Base-by-base conservation (phyloP, 2,329 filamentous ascomycete genomes). In the Blumeriella jaapii region DNA sequence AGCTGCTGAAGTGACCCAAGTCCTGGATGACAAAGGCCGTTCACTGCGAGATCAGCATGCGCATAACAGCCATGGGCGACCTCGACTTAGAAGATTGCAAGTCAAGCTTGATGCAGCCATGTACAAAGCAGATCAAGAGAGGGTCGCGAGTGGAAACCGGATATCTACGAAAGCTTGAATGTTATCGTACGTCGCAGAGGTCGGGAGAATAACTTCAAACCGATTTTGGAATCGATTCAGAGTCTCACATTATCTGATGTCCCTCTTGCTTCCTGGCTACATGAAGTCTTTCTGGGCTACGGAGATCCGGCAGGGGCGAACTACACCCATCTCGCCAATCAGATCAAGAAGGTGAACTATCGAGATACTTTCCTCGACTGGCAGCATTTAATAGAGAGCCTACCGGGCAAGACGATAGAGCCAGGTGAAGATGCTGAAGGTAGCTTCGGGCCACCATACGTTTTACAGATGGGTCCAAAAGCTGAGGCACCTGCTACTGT, bases 201-300 rank as follows among this genome's bases (percentile, higher is more conserved):
- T 17, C 71, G 87, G 40, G 91, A 98, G 59, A 98, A 98, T 61
- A 98, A 98, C 59, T 98, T 98, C 67, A 93, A 84, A 54, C 78
- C 87, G 7, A 78, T 98, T 7, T 67, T 98, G 22, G 83, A 95
- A 51, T 94, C 87, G 1, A 93, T 98, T 54, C 83, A 81, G 53
- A 82, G 75, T 45, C 69, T 98, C 18, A 81, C 85, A 2, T 66
- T 93, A 20, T 86, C 86, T 1, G 83, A 93, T 49, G 78, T 89
- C 13, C 82, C 83, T 5, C 68, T 96, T 35, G 86, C 91, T 10
- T 73, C 78, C 2, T 98, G 91, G 91, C 67, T 98, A 27, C 85
- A 94, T 52, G 91, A 96, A 48, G 89, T 96, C 7, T 98, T 96
- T 58, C 65, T 98, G n/a, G 91, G 91, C 3, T 96, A 93, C 56